Evolutionary conservation across 1,284 basidiomycete genomes (phyloP), one percentile per base, ranked within the genome.

Genomic region (Cryptococcus jaspeensis): DNA sequence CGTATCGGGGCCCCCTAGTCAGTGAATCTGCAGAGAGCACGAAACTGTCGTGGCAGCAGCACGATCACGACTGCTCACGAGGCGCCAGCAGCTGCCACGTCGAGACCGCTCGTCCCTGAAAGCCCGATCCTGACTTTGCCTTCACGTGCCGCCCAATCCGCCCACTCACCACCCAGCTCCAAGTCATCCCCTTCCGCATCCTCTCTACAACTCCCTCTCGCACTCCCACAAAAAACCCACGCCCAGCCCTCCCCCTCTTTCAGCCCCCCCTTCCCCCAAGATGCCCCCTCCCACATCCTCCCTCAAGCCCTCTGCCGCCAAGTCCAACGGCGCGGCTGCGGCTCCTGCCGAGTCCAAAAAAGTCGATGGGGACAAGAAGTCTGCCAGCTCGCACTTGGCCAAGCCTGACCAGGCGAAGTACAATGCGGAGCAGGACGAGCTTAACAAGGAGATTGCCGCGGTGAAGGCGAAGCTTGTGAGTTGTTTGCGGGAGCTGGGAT

Each of bases 391-490:
- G 12, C 39, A 55, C 25, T 38, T 67, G 74, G n/a, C 50, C 45
- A 89, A 82, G 75, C 92, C 92, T 35, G 92, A 94, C 81, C 91
- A 91, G 78, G 82, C 81, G 46, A 80, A 78, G 35, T 89, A 88
- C 75, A 89, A 94, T 60, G 83, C 82, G 22, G 91, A 95, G 79
- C 92, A 95, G 80, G 85, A 88, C 49, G 84, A 78, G 65, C 78
- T 94, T 66, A 92, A 89, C 78, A 79, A 82, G 39, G 88, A 93
- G 71, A 93, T 96, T 69, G 91, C 92, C 55, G 82, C 79, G 48
- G 77, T 91, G 50, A 90, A 94, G 78, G 75, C 77, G 38, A 87
- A 91, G 79, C 78, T 92, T 61, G 92, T 92, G 70, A 73, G 89
- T 84, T 22, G 2, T n/a, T 15, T 49, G 7, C 37, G 20, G 20